Percentiles rank a stretch among this genome's conserved stretches.
Conservation (phyloP, 2,329 filamentous ascomycete genomes). For the Sporothrix brasiliensis region DNA sequence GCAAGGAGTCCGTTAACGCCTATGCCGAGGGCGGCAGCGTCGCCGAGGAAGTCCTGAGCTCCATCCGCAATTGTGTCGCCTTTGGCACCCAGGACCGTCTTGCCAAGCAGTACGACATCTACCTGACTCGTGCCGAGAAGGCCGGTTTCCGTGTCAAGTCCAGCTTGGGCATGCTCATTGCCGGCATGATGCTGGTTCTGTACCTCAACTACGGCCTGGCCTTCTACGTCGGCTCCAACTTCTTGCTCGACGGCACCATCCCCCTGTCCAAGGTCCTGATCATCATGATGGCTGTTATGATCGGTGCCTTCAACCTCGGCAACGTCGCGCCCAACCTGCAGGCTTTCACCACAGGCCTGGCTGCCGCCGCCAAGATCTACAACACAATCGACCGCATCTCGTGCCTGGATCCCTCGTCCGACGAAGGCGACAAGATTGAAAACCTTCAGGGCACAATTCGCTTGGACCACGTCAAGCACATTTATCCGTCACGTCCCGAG, state of each 20-base stretch:
- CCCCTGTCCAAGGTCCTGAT: constrained; percentile 73
- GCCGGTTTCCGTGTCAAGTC: constrained; percentile 77
- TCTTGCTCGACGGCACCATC: constrained; percentile 67
- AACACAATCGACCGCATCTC: constrained; percentile 88
- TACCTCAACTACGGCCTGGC: constrained; percentile 86
- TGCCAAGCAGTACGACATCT: constrained; percentile 79
- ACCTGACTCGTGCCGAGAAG: constrained; percentile 71
- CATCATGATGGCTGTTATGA: constrained; percentile 87
- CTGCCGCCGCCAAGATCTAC: constrained; percentile 89
- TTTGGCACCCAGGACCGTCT: constrained; percentile 93
- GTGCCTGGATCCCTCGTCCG: constrained; percentile 75
- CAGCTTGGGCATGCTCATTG: constrained; percentile 75
- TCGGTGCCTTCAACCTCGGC: constrained; percentile 87
- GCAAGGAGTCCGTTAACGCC: constrained; percentile 73
- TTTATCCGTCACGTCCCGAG: constrained; percentile 91
- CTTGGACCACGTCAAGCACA: constrained; percentile 81
- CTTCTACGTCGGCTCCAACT: constrained; percentile 85
- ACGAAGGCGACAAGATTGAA: constrained; percentile 72
- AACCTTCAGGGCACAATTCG: constrained; percentile 76
- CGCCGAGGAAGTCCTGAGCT: constrained; percentile 92
- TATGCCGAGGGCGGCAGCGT: constrained; percentile 86
- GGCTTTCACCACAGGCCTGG: constrained; percentile 80
- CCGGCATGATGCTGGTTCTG: constrained; percentile 78
- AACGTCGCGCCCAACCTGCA: constrained; percentile 85
- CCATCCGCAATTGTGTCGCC: constrained; percentile 86